These are phyloP conservation scores for Xylaria sp. DNA, from an alignment of 2,329 filamentous ascomycete species.

Conservation along the genomic window DNA sequence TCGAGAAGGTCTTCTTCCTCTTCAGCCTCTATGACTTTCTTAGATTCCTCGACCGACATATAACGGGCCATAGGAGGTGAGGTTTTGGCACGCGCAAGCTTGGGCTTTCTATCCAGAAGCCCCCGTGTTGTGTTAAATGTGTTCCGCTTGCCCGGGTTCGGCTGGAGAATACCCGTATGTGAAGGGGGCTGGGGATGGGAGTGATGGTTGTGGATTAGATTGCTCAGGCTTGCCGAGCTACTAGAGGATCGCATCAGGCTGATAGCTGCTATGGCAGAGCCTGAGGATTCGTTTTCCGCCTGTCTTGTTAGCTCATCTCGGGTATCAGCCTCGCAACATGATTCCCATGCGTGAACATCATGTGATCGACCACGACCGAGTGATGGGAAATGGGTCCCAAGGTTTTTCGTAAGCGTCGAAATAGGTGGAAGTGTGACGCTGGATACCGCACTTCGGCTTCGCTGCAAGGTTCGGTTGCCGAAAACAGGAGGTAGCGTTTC, in stretches of 20 bases:
- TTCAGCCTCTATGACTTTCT: conserved; percentile 38
- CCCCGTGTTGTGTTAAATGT: conserved; percentile 45
- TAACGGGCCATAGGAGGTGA: conserved; percentile 30
- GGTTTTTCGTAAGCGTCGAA: conserved; percentile 55
- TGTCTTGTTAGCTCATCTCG: conserved; percentile 81
- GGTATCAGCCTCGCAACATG: conserved; percentile 81
- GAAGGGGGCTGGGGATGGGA: conserved; percentile 12
- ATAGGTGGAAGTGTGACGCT: conserved; percentile 64
- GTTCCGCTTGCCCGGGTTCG: conserved; percentile 71
- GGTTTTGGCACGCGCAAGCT: conserved; percentile 63
- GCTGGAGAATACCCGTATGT: conserved; percentile 47
- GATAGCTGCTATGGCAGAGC: conserved; percentile 81
- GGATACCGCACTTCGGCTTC: conserved; percentile 72
- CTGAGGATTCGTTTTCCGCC: conserved; percentile 79
- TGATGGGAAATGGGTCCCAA: conserved; percentile 60
- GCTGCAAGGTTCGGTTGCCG: conserved; percentile 61
- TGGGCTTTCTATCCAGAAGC: conserved; percentile 62
- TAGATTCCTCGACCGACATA: conserved; percentile 21
- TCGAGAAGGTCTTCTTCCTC: conserved; percentile 26
- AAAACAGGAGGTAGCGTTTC: conserved; percentile 56
- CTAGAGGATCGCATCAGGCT: conserved; percentile 77
- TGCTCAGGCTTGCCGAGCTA: conserved; percentile 51
- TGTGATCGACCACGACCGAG: conserved; percentile 76
- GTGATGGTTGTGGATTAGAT: conserved; percentile 43
- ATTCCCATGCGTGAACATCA: conserved; percentile 89